These are phyloP conservation scores for Neonectria coccinea DNA, from an alignment of 2,329 filamentous ascomycete species.

Conservation along the genomic window DNA sequence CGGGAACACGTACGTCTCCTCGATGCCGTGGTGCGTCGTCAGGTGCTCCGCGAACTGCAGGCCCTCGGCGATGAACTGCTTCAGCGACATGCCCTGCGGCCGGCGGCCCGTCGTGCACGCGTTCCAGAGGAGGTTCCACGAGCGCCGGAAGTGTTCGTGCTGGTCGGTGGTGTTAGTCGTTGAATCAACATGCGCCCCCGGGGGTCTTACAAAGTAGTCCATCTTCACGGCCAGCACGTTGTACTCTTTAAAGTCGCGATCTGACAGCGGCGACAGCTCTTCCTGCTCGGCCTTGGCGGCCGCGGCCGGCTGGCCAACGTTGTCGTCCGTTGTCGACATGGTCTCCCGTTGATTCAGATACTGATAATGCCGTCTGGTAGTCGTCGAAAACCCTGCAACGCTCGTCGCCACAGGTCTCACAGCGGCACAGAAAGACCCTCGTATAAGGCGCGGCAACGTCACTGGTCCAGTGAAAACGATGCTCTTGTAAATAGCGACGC, in stretches of 20 bases:
- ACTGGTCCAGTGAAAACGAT: constrained; percentile 20
- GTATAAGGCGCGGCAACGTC: constrained; percentile 1
- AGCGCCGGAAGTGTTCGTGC: constrained; percentile 81
- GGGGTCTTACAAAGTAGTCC: constrained; percentile 72
- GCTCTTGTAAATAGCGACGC: constrained; percentile 12
- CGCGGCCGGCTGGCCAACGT: constrained; percentile 1
- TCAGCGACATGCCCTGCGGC: constrained; percentile 72
- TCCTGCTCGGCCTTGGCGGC: constrained; percentile 29
- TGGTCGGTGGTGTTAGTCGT: constrained; percentile 49
- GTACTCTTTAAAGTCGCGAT: constrained; percentile 75
- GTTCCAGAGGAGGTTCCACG: constrained; percentile 78
- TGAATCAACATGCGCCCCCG: neutral
- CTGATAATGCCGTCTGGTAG: neutral
- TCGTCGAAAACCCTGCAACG: constrained; percentile 2
- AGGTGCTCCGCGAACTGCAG: constrained; percentile 78
- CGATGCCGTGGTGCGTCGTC: constrained; percentile 83
- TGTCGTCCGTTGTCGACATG: constrained; percentile 33
- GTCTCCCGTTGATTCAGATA: constrained; percentile 18
- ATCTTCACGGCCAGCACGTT: constrained; percentile 81
- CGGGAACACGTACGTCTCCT: constrained; percentile 86
- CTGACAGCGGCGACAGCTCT: constrained; percentile 70
- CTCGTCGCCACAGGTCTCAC: neutral
- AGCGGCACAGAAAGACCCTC: neutral
- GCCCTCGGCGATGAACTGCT: constrained; percentile 75
- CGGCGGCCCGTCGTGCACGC: constrained; percentile 71